These are phyloP conservation scores for Malus orientalis DNA, from an alignment of 306 rosid genomes.

Conservation along the genomic window DNA sequence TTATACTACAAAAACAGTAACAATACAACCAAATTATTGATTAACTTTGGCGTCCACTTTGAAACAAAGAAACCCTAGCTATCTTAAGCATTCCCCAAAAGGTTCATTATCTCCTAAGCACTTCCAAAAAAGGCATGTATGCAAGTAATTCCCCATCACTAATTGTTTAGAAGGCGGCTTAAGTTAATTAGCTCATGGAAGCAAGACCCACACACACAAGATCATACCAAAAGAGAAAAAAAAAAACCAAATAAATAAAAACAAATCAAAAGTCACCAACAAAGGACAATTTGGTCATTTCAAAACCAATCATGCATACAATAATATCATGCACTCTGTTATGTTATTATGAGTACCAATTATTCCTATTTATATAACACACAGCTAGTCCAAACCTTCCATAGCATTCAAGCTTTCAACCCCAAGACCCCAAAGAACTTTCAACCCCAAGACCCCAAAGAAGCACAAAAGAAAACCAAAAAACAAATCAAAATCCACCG, in stretches of 20 bases:
- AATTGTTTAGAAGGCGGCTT: constrained; percentile 29
- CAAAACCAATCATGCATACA: neutral
- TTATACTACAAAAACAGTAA: neutral
- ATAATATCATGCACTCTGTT: constrained; percentile 8
- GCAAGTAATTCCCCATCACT: neutral
- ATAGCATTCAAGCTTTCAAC: neutral
- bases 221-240: neutral
- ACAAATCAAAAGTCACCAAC: constrained; percentile 1
- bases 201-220: constrained; percentile 17
- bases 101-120: neutral
- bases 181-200: constrained; percentile 15
- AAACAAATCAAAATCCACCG: neutral
- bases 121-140: neutral
- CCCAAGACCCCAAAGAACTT: neutral
- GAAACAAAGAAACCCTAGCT: neutral
- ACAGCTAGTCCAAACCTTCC: constrained; percentile 8
- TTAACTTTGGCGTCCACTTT: neutral
- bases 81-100: neutral
- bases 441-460: neutral
- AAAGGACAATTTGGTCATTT: constrained; percentile 42
- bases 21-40: neutral
- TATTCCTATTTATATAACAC: constrained; percentile 33
- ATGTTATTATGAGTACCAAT: constrained; percentile 23
- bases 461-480: neutral
- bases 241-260: neutral